phyloP scores from a whole-genome alignment of 495 filamentous ascomycete species.

The Penicillium samsonianum region DNA sequence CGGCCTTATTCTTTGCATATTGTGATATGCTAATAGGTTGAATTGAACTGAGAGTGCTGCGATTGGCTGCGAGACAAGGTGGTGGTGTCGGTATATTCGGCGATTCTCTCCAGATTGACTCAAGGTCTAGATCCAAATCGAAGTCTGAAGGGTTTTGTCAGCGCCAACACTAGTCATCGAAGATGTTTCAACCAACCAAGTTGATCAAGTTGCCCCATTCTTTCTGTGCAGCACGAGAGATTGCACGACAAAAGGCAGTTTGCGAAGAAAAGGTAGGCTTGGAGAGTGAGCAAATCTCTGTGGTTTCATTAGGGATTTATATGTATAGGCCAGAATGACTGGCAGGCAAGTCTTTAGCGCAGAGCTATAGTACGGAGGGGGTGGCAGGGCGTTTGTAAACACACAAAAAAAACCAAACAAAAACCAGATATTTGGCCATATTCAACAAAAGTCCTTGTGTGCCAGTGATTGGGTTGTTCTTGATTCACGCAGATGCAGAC shows the following conservation, averaged over 20 bases:
- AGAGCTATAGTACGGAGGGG: too few species aligned
- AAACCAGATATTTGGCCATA: too few species aligned
- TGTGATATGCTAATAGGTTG: not conserved
- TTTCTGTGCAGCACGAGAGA: not conserved
- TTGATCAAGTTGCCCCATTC: not conserved
- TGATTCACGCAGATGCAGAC: too few species aligned
- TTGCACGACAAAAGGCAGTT: not conserved
- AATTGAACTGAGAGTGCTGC: not conserved
- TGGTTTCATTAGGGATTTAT: too few species aligned
- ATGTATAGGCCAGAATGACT: too few species aligned
- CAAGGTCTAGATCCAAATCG: conserved; percentile 2
- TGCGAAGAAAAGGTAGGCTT: not conserved
- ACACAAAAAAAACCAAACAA: too few species aligned
- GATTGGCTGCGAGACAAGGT: not conserved
- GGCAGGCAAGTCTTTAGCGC: too few species aligned
- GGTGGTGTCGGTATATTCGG: not conserved
- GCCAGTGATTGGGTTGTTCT: too few species aligned
- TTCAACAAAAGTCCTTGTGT: too few species aligned
- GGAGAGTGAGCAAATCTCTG: too few species aligned
- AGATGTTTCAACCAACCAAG: not conserved
- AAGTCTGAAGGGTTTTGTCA: not conserved
- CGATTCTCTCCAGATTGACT: conserved; percentile 1
- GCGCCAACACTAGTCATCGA: not conserved
- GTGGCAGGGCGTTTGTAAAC: too few species aligned
- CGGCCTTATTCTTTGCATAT: not conserved